A percentile compares a stretch with the other conserved stretches of the same genome.
Conservation (phyloP, 768 basidiomycete genomes). For the Mycena venus region DNA sequence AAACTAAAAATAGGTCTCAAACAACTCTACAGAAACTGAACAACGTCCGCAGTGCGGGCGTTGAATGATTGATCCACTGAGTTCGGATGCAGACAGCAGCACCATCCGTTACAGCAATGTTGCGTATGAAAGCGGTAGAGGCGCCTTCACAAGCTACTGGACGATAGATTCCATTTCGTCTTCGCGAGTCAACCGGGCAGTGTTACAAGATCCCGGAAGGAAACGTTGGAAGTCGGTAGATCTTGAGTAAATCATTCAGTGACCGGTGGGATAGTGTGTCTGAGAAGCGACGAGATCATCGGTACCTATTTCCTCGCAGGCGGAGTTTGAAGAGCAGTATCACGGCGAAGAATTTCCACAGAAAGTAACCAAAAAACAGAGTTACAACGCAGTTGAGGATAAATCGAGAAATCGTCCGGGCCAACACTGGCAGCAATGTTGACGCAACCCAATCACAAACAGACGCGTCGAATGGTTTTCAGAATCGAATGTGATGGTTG, state of each 20-base stretch:
- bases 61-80: no score
- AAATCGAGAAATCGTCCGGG: neutral
- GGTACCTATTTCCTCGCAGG: no score
- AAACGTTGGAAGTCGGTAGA: neutral
- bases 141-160: no score
- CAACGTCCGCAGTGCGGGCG: no score
- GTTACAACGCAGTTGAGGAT: neutral
- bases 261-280: neutral
- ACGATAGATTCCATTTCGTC: neutral
- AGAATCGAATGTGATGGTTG: slow-evolving; percentile 1
- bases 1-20: no score
- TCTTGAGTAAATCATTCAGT: neutral
- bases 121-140: no score
- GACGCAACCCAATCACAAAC: slow-evolving; percentile 5
- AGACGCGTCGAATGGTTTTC: neutral
- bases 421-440: neutral
- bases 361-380: neutral
- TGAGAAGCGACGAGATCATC: no score
- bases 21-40: no score
- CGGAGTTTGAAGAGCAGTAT: no score
- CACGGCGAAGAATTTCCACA: neutral
- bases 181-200: neutral
- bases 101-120: no score
- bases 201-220: neutral
- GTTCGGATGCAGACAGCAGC: no score